A percentile compares a stretch with the other conserved stretches of the same genome.
Conservation (phyloP, 108 stramenopile genomes). For the Schizochytrium sp. region DNA sequence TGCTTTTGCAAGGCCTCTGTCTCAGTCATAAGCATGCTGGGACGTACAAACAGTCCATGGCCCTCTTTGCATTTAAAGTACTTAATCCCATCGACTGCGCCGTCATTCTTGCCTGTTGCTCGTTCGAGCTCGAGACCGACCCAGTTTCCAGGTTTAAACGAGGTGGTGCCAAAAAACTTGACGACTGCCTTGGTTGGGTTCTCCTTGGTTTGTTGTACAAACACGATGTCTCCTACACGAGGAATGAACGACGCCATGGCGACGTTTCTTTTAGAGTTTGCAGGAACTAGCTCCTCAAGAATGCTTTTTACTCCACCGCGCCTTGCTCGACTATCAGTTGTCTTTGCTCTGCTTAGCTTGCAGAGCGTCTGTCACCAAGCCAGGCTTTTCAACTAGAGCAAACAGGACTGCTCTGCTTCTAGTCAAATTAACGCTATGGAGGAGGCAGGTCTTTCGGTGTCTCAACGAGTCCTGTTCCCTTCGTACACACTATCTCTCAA, state of each 20-base stretch:
- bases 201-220: not conserved
- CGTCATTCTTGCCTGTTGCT: slow-evolving; percentile 64
- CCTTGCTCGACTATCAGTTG: too few relatives aligned
- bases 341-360: too few relatives aligned
- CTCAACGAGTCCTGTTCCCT: too few relatives aligned
- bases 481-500: too few relatives aligned
- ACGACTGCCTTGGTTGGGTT: not conserved
- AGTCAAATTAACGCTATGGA: too few relatives aligned
- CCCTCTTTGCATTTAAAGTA: slow-evolving; percentile 63
- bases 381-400: too few relatives aligned
- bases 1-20: slow-evolving; percentile 16
- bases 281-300: too few relatives aligned
- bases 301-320: too few relatives aligned
- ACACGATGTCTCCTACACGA: slow-evolving; percentile 11
- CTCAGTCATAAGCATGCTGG: slow-evolving; percentile 37
- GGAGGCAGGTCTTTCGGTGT: too few relatives aligned
- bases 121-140: slow-evolving; percentile 66
- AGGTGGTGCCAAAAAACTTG: slow-evolving; percentile 54
- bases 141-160: slow-evolving; percentile 63
- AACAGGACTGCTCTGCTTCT: too few relatives aligned
- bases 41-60: slow-evolving; percentile 61
- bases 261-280: too few relatives aligned
- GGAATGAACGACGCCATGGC: slow-evolving; percentile 5
- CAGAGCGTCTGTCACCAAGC: too few relatives aligned
- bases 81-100: slow-evolving; percentile 57